phyloP scores from a whole-genome alignment of 1,139 yeast species.

The Nakaseomyces glabratus region DNA sequence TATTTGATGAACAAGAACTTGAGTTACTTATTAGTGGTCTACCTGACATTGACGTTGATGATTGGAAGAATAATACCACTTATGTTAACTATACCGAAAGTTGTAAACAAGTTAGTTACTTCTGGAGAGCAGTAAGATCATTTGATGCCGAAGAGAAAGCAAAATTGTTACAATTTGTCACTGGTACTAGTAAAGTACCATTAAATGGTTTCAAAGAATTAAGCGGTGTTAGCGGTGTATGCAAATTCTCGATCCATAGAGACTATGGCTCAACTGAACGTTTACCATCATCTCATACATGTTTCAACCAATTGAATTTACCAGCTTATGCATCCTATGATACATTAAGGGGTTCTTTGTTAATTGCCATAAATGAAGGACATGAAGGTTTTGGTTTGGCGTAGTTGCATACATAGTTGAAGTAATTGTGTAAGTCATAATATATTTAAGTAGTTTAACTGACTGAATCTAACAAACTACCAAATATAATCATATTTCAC shows the following conservation, averaged over 20 bases:
- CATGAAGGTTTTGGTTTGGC: slow-evolving; percentile 83
- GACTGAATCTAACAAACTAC: too few relatives aligned
- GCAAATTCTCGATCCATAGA: slow-evolving; percentile 82
- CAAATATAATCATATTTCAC: too few relatives aligned
- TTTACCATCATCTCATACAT: slow-evolving; percentile 91
- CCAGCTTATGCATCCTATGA: slow-evolving; percentile 92
- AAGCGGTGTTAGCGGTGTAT: slow-evolving; percentile 79
- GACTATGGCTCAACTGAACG: slow-evolving; percentile 83
- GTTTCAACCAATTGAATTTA: slow-evolving; percentile 88
- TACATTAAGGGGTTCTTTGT: slow-evolving; percentile 66
- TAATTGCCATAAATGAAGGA: slow-evolving; percentile 88
- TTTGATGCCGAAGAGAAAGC: slow-evolving; percentile 96
- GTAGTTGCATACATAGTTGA: slow-evolving; percentile 8
- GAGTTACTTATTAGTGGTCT: slow-evolving; percentile 88
- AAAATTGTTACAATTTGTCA: slow-evolving; percentile 85
- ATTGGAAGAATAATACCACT: slow-evolving; percentile 82
- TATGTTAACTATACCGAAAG: slow-evolving; percentile 80
- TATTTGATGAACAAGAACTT: slow-evolving; percentile 92
- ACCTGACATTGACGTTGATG: slow-evolving; percentile 92
- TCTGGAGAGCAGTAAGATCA: slow-evolving; percentile 96
- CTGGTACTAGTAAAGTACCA: slow-evolving; percentile 97
- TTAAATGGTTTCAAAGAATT: slow-evolving; percentile 86
- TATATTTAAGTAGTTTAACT: too few relatives aligned
- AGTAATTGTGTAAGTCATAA: neutral
- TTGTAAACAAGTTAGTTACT: slow-evolving; percentile 89